Evolutionary conservation across 768 basidiomycete species (phyloP).

Genomic region (Naganishia friedmannii): DNA sequence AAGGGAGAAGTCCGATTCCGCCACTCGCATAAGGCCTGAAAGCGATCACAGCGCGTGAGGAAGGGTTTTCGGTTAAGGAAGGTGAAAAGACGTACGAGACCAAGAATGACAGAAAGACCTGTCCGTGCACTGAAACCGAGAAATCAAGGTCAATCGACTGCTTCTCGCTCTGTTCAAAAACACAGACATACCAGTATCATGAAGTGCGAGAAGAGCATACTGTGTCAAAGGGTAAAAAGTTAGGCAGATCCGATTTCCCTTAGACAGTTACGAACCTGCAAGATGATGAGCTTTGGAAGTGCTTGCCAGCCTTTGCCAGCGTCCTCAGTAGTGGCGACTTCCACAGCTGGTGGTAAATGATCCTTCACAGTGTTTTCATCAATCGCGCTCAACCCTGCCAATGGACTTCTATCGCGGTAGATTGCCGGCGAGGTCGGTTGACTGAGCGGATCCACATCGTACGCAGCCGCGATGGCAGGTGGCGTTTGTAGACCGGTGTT

Average conservation of each 20-base stretch:
- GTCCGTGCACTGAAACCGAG: slow-evolving; percentile 66
- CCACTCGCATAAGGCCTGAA: slow-evolving; percentile 73
- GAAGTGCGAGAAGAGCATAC: slow-evolving; percentile 35
- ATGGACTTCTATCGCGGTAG: not conserved
- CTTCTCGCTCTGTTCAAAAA: not conserved
- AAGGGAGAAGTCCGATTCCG: slow-evolving; percentile 86
- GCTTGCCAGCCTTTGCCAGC: slow-evolving; percentile 60
- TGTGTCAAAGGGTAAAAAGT: not conserved
- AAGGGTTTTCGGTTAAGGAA: slow-evolving; percentile 15
- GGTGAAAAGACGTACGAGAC: slow-evolving; percentile 64
- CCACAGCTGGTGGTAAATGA: not conserved
- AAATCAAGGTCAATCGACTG: slow-evolving; percentile 41
- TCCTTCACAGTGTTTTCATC: slow-evolving; percentile 52
- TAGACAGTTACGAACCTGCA: slow-evolving; percentile 56
- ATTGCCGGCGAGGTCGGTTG: not conserved
- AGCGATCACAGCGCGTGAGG: not conserved
- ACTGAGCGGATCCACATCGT: slow-evolving; percentile 40
- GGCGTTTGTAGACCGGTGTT: slow-evolving; percentile 79
- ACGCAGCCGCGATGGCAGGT: slow-evolving; percentile 58
- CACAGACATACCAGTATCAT: slow-evolving; percentile 3
- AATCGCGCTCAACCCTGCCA: slow-evolving; percentile 40
- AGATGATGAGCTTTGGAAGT: slow-evolving; percentile 76
- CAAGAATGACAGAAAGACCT: slow-evolving; percentile 85
- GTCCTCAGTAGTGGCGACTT: not conserved
- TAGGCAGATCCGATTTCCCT: not conserved